A percentile compares a stretch with the other conserved stretches of the same genome.
Conservation (phyloP, 176 grass and related monocot species). For the Urochloa ruziziensis region DNA sequence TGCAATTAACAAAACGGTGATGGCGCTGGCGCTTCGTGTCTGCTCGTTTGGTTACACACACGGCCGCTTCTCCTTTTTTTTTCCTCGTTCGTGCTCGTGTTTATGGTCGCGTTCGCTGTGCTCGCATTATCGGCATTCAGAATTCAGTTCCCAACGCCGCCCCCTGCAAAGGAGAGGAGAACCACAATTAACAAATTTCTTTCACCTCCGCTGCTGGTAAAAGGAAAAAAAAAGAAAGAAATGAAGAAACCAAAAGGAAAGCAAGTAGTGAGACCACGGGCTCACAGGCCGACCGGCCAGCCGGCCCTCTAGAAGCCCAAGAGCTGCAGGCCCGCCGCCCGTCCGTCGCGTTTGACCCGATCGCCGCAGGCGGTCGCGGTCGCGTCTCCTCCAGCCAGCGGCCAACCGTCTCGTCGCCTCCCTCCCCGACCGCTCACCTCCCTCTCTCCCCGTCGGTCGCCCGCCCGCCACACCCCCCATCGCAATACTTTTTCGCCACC, state of each 20-base stretch:
- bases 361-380: not conserved
- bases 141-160: too few relatives aligned
- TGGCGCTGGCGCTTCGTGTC: not conserved
- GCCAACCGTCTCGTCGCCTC: not conserved
- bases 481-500: slow-evolving; percentile 31
- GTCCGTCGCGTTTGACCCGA: slow-evolving; percentile 26
- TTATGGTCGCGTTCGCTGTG: not conserved
- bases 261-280: not conserved
- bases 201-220: not conserved
- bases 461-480: not conserved
- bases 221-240: not conserved
- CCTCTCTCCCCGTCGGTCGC: not conserved
- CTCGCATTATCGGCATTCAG: not conserved
- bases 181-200: not conserved
- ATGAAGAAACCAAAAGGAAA: not conserved
- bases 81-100: not conserved
- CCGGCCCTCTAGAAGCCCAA: slow-evolving; percentile 12
- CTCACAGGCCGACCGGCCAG: not conserved
- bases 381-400: not conserved
- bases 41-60: not conserved
- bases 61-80: not conserved
- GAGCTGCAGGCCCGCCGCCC: not conserved
- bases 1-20: not conserved
- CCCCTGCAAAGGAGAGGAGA: too few relatives aligned
- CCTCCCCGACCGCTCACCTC: not conserved